phyloP scores from a whole-genome alignment of 2,329 filamentous ascomycete species.

The Neurospora crassa region DNA sequence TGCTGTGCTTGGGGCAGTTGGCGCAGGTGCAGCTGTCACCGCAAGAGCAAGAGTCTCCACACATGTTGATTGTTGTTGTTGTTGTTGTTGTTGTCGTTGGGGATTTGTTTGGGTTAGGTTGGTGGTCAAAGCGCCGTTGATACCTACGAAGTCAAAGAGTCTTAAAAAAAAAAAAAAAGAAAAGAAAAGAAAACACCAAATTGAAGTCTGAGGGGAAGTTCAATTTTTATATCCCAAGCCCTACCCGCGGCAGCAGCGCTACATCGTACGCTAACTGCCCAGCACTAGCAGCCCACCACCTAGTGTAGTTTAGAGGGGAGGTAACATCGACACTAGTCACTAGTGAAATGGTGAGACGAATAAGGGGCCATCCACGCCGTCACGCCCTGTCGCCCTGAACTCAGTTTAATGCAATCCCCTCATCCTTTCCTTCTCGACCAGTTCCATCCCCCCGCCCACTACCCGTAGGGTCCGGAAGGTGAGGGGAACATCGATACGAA shows the following conservation, averaged over 20 bases:
- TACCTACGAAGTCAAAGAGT: neutral
- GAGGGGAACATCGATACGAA: neutral
- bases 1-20: slow-evolving; percentile 13
- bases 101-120: neutral
- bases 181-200: neutral
- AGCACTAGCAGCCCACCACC: neutral
- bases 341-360: neutral
- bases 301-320: neutral
- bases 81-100: slow-evolving; percentile 3
- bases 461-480: neutral
- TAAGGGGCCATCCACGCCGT: neutral
- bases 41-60: slow-evolving; percentile 14
- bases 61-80: slow-evolving; percentile 12
- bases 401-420: neutral
- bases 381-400: neutral
- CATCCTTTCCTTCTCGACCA: neutral
- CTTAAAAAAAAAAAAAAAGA: neutral
- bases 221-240: neutral
- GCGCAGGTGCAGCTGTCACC: slow-evolving; percentile 13
- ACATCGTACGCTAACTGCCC: neutral
- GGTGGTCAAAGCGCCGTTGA: neutral
- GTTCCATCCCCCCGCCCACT: neutral
- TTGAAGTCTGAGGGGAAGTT: neutral
- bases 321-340: neutral
- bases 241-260: neutral